Evolutionary conservation across 306 rosid genomes (phyloP), one percentile per base, ranked within the genome.

Genomic region (Rosa lucieae): DNA sequence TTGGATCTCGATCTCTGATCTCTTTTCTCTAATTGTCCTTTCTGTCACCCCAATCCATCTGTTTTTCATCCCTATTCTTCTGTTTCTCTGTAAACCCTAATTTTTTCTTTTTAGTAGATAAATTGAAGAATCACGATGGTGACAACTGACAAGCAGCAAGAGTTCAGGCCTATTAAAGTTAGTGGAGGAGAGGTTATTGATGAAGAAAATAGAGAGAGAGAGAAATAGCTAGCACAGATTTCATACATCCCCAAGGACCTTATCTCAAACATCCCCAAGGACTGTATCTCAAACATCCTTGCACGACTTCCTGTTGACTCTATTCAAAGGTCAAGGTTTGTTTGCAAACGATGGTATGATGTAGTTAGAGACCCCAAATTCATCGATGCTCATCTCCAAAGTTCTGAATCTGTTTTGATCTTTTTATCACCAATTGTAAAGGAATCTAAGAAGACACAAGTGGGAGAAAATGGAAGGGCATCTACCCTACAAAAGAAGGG

Each of bases 281-380:
- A 23, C 26, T 23, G 26, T 23, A 23, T 23, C 26, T 23, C 26
- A 23, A 23, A 81, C 17, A 77, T 88, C 79, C 85, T 88, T 47
- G 32, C 83, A 43, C 75, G 86, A 32, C 91, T 88, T 78, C 91
- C 91, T 51, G 70, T 81, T 51, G 80, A 74, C 37, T 48, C 88
- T 73, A 86, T 88, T 67, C 88, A 79, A 44, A 83, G 74, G 58
- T 70, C 89, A 51, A 85, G 80, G 80, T 70, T 88, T 78, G 91
- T 88, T 47, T 83, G 89, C 71, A 88, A 84, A 75, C 78, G 72
- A 20, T 86, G 91, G 89, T 82, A 73, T 63, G 71, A 80, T 17
- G 59, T 82, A 52, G 80, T 88, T 23, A 66, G 61, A 39, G 80
- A 74, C 68, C 46, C 78, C 21, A 59, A 75, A 63, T 88, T 88